phyloP scores from a whole-genome alignment of 495 filamentous ascomycete genomes.

The Schizothecium vesticola region DNA sequence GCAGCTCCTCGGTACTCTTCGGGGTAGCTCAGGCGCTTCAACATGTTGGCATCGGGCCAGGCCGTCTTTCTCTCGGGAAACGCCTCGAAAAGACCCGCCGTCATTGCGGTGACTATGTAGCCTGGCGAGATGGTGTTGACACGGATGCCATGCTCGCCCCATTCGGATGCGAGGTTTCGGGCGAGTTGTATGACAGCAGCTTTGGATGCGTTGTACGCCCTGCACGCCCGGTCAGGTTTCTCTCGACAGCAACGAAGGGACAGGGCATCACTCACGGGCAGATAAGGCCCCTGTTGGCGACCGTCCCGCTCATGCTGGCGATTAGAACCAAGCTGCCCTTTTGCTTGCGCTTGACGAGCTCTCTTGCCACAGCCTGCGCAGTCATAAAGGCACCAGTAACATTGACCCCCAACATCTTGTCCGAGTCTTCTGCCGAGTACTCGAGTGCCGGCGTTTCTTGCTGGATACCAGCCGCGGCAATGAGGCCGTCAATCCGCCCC shows the following conservation, averaged over 20 bases:
- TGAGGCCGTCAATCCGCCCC: conserved; percentile 70
- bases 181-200: conserved; percentile 79
- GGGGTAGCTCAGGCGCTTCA: conserved; percentile 70
- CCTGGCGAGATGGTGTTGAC: conserved; percentile 95
- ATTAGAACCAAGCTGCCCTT: conserved; percentile 67
- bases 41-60: conserved; percentile 89
- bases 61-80: conserved; percentile 68
- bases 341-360: conserved; percentile 60
- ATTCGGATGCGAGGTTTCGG: conserved; percentile 80
- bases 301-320: conserved; percentile 72
- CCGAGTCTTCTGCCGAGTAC: conserved; percentile 56
- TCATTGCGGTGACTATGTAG: conserved; percentile 93
- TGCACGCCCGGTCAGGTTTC: conserved; percentile 18
- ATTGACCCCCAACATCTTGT: conserved; percentile 68
- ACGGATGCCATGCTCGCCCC: conserved; percentile 82
- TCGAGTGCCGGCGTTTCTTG: conserved; percentile 66
- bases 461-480: conserved; percentile 78
- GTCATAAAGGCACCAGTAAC: conserved; percentile 73
- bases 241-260: background rate
- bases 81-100: conserved; percentile 67
- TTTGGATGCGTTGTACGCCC: conserved; percentile 89
- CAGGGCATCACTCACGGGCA: conserved; percentile 34
- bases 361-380: conserved; percentile 66
- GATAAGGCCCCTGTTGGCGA: conserved; percentile 61
- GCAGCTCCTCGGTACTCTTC: conserved; percentile 76